Evolutionary conservation across 176 grass and related monocot species (phyloP), one percentile per base, ranked within the genome.

Genomic region (Dendrocalamus sinicus): DNA sequence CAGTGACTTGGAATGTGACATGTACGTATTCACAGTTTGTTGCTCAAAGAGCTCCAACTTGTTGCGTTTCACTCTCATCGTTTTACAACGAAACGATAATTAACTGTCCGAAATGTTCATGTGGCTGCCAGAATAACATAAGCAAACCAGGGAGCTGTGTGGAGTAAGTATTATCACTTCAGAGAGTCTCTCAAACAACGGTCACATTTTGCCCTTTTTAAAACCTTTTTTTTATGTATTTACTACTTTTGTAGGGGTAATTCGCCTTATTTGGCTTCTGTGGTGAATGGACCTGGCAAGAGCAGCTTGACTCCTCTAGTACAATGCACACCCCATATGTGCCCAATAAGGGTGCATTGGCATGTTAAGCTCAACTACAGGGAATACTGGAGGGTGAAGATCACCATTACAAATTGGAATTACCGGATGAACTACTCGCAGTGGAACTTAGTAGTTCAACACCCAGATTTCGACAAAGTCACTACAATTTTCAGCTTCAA

Each of bases 261-360:
- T 88, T 96, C 89, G 19, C 94, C 89, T 70, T 88, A 90, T 87
- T 86, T 93, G 62, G 85, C 77, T 64, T 89, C 89, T 43, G 84
- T 89, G 9, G 81, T 91, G 70, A 91, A 91, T 77, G 91, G 85
- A 37, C 84, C 82, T 28, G 89, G 84, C 37, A 86, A 88, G 73
- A 51, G 69, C 67, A 93, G 72, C 44, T 52, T 86, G 48, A 24
- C 86, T 57, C 94, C 94, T 47, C 72, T 95, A 52, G 84, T 95
- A 24, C 86, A 89, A 76, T 95, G 91, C 64, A 89, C 91, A 9
- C 70, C 84, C 61, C 89, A 93, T 67, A 93, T 93, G 91, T 93
- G 94, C 91, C 91, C 94, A n/a, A 88, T 96, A 67, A 91, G 82
- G 62, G 87, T 96, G 67, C 94, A 96, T 44, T 96, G 91, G 94